Evolutionary conservation across 2,329 filamentous ascomycete genomes (phyloP).

Genomic region (Fusarium concolor): DNA sequence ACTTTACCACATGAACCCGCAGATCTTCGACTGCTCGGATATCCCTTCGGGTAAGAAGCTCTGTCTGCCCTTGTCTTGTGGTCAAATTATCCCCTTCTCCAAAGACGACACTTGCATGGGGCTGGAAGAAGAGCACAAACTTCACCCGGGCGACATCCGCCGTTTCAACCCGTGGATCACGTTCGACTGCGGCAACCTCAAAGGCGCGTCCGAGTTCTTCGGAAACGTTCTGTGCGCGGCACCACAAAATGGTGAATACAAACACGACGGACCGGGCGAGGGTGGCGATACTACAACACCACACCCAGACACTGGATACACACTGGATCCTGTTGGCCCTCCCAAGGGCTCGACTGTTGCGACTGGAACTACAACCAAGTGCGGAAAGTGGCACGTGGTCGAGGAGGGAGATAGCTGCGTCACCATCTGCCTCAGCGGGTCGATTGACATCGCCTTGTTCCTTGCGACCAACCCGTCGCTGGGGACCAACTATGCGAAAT

Average conservation of each 20-base stretch:
- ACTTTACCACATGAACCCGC: constrained; percentile 31
- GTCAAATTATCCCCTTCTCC: not conserved
- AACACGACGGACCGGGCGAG: constrained; percentile 6
- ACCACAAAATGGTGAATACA: constrained; percentile 1
- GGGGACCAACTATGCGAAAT: constrained; percentile 15
- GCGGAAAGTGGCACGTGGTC: constrained; percentile 12
- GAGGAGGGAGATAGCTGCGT: constrained; percentile 12
- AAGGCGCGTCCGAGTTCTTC: constrained; percentile 24
- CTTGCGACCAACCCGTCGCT: constrained; percentile 19
- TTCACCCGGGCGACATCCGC: not conserved
- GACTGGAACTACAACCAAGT: constrained; percentile 4
- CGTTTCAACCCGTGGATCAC: constrained; percentile 23
- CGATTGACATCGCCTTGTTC: constrained; percentile 21
- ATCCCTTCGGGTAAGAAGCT: constrained; percentile 24
- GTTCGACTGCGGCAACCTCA: constrained; percentile 19
- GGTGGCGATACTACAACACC: constrained; percentile 8
- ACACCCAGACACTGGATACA: constrained; percentile 5
- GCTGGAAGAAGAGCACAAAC: not conserved
- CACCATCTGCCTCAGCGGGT: constrained; percentile 14
- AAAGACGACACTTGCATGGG: constrained; percentile 3
- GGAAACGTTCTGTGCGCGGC: constrained; percentile 6
- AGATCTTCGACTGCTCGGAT: constrained; percentile 20
- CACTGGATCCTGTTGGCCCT: constrained; percentile 1
- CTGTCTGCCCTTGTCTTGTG: constrained; percentile 6
- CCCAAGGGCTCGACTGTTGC: constrained; percentile 7